Evolutionary conservation across 306 rosid species (phyloP), one percentile per base, ranked within the genome.

Genomic region (Sophora flavescens): DNA sequence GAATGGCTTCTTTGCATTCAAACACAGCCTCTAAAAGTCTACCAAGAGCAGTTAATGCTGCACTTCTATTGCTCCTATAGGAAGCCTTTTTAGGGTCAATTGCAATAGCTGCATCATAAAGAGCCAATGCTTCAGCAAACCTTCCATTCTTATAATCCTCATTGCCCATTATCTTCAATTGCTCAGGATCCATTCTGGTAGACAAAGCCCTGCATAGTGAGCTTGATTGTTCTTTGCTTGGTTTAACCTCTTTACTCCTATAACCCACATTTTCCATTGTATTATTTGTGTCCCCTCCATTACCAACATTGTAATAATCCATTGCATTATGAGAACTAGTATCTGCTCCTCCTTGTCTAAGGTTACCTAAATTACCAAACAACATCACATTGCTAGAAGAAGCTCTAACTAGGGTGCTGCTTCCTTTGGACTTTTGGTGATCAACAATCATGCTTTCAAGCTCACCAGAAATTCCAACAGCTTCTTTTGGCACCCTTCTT

Each of bases 61-160:
- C 98, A 82, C 97, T 92, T 80, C 84, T 89, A 41, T 94, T 94
- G 72, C 96, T 93, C 70, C 97, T 87, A 53, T 93, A 93, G 0
- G 98, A 86, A 68, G 98, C 98, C 82, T 90, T 91, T 8, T 82
- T 83, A 0, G 96, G 91, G 71, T 93, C 94, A 64, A 93, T 87
- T 6, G 96, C 78, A 52, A 93, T 91, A 8, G 97, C 97, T 12
- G 96, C 98, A 51, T 91, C 98, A 48, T 93, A 93, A 45, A 91
- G 56, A 53, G 98, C 79, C 87, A 93, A 83, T 1, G 98, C 97
- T 84, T 93, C 98, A 0, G 89, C 91, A 68, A 90, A 93, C 18
- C 88, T 86, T 18, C 97, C 98, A 45, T 82, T 91, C 82, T 90
- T 93, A 78, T 91, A 93, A 82, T 93, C 98, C 74, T 91, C 97